Percentiles rank a stretch among this genome's conserved stretches.
Conservation (phyloP, 73 alveolate species). For the Symbiodinium pilosum region DNA sequence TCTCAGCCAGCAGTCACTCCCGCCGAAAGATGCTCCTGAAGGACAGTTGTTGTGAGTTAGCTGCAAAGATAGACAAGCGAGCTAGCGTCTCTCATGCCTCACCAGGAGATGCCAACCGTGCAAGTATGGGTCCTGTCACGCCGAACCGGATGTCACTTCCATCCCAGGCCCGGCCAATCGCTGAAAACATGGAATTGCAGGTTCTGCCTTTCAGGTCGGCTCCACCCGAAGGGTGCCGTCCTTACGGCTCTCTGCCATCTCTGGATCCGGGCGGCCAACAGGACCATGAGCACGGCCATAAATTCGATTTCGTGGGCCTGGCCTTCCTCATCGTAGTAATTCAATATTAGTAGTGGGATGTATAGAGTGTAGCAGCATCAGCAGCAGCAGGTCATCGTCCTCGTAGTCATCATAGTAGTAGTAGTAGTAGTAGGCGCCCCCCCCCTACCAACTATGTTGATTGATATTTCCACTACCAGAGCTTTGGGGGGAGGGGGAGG, state of each 20-base stretch:
- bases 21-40: not conserved
- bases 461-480: no score
- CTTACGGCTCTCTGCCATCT: conserved; percentile 3
- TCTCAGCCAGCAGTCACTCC: not conserved
- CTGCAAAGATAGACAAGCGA: not conserved
- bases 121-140: not conserved
- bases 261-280: conserved; percentile 2
- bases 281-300: no score
- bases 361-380: no score
- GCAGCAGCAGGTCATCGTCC: no score
- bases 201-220: not conserved
- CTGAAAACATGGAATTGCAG: not conserved
- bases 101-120: not conserved
- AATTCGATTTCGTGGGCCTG: no score
- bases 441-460: no score
- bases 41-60: not conserved
- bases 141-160: not conserved
- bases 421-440: no score
- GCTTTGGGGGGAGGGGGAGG: no score
- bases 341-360: no score
- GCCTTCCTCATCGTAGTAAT: no score
- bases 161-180: not conserved
- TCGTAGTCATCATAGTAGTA: no score
- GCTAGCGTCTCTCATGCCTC: not conserved
- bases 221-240: not conserved